These are phyloP conservation scores for Epicoccum sorghinum DNA, from an alignment of 2,329 filamentous ascomycete species.

Conservation along the genomic window DNA sequence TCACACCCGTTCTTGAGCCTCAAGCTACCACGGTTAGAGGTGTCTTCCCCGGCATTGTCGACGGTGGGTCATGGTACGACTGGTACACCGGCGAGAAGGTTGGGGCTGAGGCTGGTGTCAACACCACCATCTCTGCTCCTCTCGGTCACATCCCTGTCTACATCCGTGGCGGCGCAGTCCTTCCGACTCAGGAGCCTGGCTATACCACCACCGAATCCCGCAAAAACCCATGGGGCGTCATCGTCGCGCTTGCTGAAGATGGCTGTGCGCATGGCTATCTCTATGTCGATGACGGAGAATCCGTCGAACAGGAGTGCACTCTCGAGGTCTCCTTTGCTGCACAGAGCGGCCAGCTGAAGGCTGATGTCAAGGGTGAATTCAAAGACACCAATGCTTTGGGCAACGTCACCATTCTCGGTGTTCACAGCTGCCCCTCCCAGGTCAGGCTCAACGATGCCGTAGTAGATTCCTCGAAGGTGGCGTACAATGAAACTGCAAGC, in stretches of 20 bases:
- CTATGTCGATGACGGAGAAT: constrained; percentile 79
- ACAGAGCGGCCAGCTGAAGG: constrained; percentile 54
- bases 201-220: constrained; percentile 70
- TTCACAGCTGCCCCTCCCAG: constrained; percentile 49
- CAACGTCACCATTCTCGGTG: constrained; percentile 68
- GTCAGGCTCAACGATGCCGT: constrained; percentile 56
- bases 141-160: constrained; percentile 74
- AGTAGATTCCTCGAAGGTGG: constrained; percentile 53
- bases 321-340: constrained; percentile 61
- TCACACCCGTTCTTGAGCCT: constrained; percentile 71
- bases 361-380: constrained; percentile 59
- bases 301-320: constrained; percentile 61
- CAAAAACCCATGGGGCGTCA: constrained; percentile 69
- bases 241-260: constrained; percentile 64
- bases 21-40: constrained; percentile 67
- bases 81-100: constrained; percentile 74
- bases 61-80: constrained; percentile 73
- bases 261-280: constrained; percentile 66
- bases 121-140: constrained; percentile 66
- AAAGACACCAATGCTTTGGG: constrained; percentile 63
- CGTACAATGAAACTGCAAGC: constrained; percentile 56
- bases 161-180: constrained; percentile 69
- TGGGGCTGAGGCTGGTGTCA: constrained; percentile 58
- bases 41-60: constrained; percentile 70
- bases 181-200: constrained; percentile 71